Evolutionary conservation across 345 rosid genomes (phyloP), one percentile per base, ranked within the genome.

Genomic region (Isatis tinctoria): DNA sequence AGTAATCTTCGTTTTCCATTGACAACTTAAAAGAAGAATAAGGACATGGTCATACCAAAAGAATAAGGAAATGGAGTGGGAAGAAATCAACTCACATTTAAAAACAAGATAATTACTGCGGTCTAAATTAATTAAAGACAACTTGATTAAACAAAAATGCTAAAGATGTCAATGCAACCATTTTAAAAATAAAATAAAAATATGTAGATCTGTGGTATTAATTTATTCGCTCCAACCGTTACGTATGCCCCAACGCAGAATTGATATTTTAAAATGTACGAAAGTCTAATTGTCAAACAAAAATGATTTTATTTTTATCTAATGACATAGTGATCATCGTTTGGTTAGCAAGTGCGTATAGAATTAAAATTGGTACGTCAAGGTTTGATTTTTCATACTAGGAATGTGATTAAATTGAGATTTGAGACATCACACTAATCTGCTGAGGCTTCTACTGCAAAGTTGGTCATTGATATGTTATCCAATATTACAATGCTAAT

Each of bases 31-130:
- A 8, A 56, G 22, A 32, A 30, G 39, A 30, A 32, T 14, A 30
- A 11, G 41, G 16, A 16, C 28, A 64, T 17, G 40, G 24, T n/a
- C n/a, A n/a, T n/a, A n/a, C n/a, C n/a, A n/a, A n/a, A 32, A 30
- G 39, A 30, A 32, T 14, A 30, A 11, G 41, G 16, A 16, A 44
- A 64, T 17, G 40, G 24, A 27, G 16, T 5, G 36, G 20, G 28
- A 64, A 27, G 54, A 32, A 63, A 40, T 43, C 65, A 57, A 57
- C 57, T 69, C 35, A 32, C n/a, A n/a, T 70, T 18, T 24, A 27
- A 3, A 33, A 20, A 35, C 24, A 33, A 33, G 2, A 58, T 43
- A 14, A 8, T 10, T 22, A 3, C 8, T 30, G 17, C 24, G 32
- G 36, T 26, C 4, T 36, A 36, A 11, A 71, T 49, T 36, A 71